These are phyloP conservation scores for Setaria italica DNA, from an alignment of 202 grass and related monocot species.

Conservation along the genomic window DNA sequence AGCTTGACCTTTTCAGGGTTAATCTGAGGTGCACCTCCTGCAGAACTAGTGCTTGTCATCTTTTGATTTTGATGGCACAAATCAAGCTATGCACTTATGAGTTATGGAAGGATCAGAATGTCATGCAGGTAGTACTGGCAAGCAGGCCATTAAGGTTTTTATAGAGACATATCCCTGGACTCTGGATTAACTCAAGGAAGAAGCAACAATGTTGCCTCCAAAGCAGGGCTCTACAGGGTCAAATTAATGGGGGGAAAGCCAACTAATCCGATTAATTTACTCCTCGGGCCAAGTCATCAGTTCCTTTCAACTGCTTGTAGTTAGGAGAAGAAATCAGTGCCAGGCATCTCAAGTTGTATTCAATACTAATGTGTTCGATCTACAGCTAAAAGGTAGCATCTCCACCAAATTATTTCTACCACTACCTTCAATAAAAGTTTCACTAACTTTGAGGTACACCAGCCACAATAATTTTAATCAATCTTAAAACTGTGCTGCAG, in stretches of 20 bases:
- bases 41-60: constrained; percentile 38
- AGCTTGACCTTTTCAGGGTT: constrained; percentile 56
- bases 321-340: constrained; percentile 3
- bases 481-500: not conserved
- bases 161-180: constrained; percentile 30
- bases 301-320: not conserved
- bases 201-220: constrained; percentile 31
- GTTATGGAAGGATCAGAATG: not conserved
- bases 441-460: not conserved
- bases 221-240: constrained; percentile 9
- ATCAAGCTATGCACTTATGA: constrained; percentile 5
- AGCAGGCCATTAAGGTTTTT: constrained; percentile 9
- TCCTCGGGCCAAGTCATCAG: not conserved
- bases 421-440: not conserved
- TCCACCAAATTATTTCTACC: not conserved
- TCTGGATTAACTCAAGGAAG: constrained; percentile 23
- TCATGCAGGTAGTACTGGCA: not conserved
- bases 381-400: not conserved
- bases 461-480: not conserved
- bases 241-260: not conserved
- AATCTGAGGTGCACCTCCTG: not conserved
- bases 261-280: constrained; percentile 21
- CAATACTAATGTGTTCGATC: not conserved
- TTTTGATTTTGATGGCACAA: not conserved
- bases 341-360: not conserved